Evolutionary conservation across 768 basidiomycete species (phyloP).

Genomic region (Hericium alpestre): DNA sequence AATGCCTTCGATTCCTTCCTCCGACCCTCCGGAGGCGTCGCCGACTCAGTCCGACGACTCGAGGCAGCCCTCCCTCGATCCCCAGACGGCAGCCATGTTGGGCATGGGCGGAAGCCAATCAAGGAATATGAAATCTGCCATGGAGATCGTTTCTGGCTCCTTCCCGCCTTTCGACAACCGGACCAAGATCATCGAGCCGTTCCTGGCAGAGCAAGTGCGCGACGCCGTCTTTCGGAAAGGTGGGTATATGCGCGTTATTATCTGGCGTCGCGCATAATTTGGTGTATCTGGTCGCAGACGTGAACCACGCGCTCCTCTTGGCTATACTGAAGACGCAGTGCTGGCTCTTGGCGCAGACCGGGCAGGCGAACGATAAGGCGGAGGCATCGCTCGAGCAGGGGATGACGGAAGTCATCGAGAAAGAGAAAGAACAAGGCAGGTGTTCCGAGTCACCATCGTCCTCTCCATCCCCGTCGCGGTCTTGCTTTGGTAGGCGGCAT

Average conservation of each 20-base stretch:
- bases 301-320: slow-evolving; percentile 9
- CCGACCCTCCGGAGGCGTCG: too few relatives aligned
- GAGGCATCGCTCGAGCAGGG: slow-evolving; percentile 7
- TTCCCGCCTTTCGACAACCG: slow-evolving; percentile 20
- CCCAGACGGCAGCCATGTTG: too few relatives aligned
- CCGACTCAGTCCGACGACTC: too few relatives aligned
- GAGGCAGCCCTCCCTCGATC: too few relatives aligned
- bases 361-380: slow-evolving; percentile 8
- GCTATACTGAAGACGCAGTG: slow-evolving; percentile 9
- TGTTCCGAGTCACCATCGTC: not conserved
- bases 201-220: slow-evolving; percentile 23
- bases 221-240: slow-evolving; percentile 26
- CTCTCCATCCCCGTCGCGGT: not conserved
- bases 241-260: slow-evolving; percentile 18
- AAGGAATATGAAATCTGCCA: not conserved
- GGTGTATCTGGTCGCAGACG: not conserved
- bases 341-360: slow-evolving; percentile 10
- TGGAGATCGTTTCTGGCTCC: not conserved
- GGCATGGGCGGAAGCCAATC: too few relatives aligned
- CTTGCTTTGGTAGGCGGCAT: slow-evolving; percentile 1
- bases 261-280: not conserved
- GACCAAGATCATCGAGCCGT: slow-evolving; percentile 21
- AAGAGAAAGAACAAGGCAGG: slow-evolving; percentile 14
- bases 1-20: too few relatives aligned
- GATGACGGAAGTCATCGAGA: slow-evolving; percentile 9